Percentiles rank a stretch among this genome's conserved stretches.
phyloP scores from a whole-genome alignment of 768 basidiomycete genomes.

The Ramaria rubella region DNA sequence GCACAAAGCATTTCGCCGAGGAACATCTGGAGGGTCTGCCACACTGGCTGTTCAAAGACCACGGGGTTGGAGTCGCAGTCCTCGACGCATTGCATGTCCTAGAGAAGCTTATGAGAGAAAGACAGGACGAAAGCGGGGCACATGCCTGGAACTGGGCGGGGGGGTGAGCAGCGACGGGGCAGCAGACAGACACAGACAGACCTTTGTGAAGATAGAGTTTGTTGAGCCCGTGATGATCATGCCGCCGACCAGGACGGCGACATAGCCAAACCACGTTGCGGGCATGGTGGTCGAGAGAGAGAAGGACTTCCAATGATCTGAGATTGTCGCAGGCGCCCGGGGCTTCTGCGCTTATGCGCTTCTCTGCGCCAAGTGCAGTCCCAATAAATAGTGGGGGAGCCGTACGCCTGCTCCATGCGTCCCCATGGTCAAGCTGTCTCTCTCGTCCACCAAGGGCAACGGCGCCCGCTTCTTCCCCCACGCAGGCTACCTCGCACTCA shows the following conservation, averaged over 20 bases:
- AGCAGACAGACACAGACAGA: background rate
- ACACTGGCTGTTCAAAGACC: conserved; percentile 90
- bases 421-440: conserved; percentile 61
- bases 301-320: background rate
- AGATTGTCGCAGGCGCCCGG: conserved; percentile 2
- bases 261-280: conserved; percentile 42
- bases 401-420: conserved; percentile 14
- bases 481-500: conserved; percentile 74
- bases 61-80: conserved; percentile 74
- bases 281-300: conserved; percentile 43
- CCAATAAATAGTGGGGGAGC: background rate
- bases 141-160: background rate
- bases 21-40: conserved; percentile 90
- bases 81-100: conserved; percentile 99
- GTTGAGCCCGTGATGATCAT: conserved; percentile 77
- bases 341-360: background rate
- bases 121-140: background rate
- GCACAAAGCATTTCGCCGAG: conserved; percentile 91
- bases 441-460: conserved; percentile 67
- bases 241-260: conserved; percentile 78
- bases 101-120: conserved; percentile 6
- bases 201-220: conserved; percentile 20
- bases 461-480: conserved; percentile 67
- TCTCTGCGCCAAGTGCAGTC: background rate
- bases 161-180: background rate